Percentiles rank a stretch among this genome's conserved stretches.
phyloP scores from a whole-genome alignment of 306 rosid genomes.

The Castanea mollissima region DNA sequence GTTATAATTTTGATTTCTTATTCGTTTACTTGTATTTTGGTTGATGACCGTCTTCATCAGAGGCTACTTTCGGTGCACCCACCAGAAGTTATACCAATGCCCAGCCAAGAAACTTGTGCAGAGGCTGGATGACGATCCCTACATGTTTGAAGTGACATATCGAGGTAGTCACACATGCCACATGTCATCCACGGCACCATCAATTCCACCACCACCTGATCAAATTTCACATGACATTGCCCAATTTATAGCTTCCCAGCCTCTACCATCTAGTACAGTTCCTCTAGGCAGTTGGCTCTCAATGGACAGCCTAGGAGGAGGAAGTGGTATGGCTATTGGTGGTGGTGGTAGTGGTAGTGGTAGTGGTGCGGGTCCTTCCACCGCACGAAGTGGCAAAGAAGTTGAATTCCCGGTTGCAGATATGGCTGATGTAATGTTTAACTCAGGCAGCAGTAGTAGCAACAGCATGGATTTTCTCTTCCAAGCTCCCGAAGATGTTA shows the following conservation, averaged over 20 bases:
- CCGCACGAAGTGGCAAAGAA: slow-evolving; percentile 31
- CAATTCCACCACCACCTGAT: slow-evolving; percentile 22
- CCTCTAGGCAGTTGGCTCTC: slow-evolving; percentile 28
- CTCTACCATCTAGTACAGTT: background rate
- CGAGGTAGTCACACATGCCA: slow-evolving; percentile 60
- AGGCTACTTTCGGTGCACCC: slow-evolving; percentile 72
- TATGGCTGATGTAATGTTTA: slow-evolving; percentile 68
- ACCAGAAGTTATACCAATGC: slow-evolving; percentile 63
- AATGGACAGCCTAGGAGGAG: slow-evolving; percentile 10
- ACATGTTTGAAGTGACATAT: slow-evolving; percentile 50
- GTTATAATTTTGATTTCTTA: too few relatives aligned
- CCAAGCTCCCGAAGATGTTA: slow-evolving; percentile 27
- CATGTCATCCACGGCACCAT: slow-evolving; percentile 72
- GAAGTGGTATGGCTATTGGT: background rate
- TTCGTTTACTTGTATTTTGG: background rate
- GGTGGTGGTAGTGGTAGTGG: background rate
- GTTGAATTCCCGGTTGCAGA: slow-evolving; percentile 48
- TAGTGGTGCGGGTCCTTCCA: slow-evolving; percentile 26
- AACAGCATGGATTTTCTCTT: slow-evolving; percentile 65
- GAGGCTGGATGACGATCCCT: slow-evolving; percentile 45
- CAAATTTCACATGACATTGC: slow-evolving; percentile 26
- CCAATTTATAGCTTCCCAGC: slow-evolving; percentile 4
- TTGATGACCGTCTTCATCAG: slow-evolving; percentile 17
- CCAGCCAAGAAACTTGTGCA: slow-evolving; percentile 75
- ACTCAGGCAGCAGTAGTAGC: slow-evolving; percentile 49